Base-by-base conservation (phyloP, 352 stramenopile genomes). In the Globisporangium emineosum region DNA sequence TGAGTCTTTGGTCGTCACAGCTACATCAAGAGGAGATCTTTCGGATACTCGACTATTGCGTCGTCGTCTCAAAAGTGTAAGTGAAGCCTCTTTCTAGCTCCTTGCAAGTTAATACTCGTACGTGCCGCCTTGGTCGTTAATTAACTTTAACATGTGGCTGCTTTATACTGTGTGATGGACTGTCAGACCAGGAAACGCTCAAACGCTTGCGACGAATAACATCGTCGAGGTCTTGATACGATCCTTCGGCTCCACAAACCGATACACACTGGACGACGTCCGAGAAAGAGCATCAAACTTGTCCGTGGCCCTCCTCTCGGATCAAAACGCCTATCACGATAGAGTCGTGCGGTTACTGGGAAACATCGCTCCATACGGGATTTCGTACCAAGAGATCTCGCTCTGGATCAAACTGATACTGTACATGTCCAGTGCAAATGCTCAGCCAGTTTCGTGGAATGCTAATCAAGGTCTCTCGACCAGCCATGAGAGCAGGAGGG, bases 161-260 rank as follows among this genome's bases (percentile, higher is more conserved):
- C 51, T 57, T 21, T 3, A 1, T 40, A 40, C 17, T 35, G 35
- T 57, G n/a, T n/a, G n/a, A n/a, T n/a, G 57, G 17, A 37, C 21
- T 45, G 19, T 7, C 45, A 80, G 73, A 32, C 35, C 56, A 21
- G 68, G 25, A 25, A 80, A 78, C 51, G 57, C 71, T 6, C 35
- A 62, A 47, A 40, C 9, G 5, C 33, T 80, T 7, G 71, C 65
- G 23, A 70, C 71, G 4, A 55, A 17, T 55, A 49, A 70, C 29
- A 40, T 71, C 17, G 40, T 69, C 49, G 60, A 73, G 25, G 37
- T 73, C 15, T n/a, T 79, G 29, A 23, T 81, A n/a, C 68, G 69
- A 66, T 73, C 72, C 13, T 76, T 77, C 50, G 67, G 42, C 12
- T 57, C 51, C 15, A n/a, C 51, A 57, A 40, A 12, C 27, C 25